A percentile compares a stretch with the other conserved stretches of the same genome.
Evolutionary conservation across 2,329 filamentous ascomycete species (phyloP).

Genomic region (Camptophora hylomeconis): DNA sequence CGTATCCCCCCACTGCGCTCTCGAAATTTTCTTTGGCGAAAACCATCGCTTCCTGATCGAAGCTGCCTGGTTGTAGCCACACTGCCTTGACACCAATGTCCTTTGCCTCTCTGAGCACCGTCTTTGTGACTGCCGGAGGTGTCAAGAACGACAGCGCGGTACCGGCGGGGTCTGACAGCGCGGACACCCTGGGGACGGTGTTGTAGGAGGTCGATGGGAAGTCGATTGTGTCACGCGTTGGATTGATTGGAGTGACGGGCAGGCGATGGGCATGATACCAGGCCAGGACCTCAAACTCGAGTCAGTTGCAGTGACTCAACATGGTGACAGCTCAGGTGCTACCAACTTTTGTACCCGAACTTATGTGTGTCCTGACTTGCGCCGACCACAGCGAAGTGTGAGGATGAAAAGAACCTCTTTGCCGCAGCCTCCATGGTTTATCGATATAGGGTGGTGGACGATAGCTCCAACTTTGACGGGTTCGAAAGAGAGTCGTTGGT

Average conservation of each 20-base stretch:
- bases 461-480: too few relatives aligned
- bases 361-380: constrained; percentile 75
- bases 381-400: constrained; percentile 76
- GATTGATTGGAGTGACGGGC: constrained; percentile 74
- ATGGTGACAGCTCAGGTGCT: background rate
- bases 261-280: constrained; percentile 76
- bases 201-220: constrained; percentile 46
- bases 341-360: constrained; percentile 73
- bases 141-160: constrained; percentile 81
- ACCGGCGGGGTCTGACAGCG: constrained; percentile 51
- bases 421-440: constrained; percentile 64
- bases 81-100: constrained; percentile 59
- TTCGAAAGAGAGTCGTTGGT: too few relatives aligned
- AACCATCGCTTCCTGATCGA: constrained; percentile 59
- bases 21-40: constrained; percentile 59
- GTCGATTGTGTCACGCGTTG: constrained; percentile 50
- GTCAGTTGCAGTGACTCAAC: constrained; percentile 2
- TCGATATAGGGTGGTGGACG: too few relatives aligned
- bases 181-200: constrained; percentile 52
- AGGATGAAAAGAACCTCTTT: constrained; percentile 65
- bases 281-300: constrained; percentile 53
- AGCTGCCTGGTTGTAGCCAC: constrained; percentile 86
- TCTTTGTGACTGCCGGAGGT: constrained; percentile 61
- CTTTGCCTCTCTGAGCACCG: constrained; percentile 65
- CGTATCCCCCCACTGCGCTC: constrained; percentile 54